Evolutionary conservation across 2,329 filamentous ascomycete species (phyloP), one percentile per base, ranked within the genome.

Genomic region (Venturiaceae sp.): DNA sequence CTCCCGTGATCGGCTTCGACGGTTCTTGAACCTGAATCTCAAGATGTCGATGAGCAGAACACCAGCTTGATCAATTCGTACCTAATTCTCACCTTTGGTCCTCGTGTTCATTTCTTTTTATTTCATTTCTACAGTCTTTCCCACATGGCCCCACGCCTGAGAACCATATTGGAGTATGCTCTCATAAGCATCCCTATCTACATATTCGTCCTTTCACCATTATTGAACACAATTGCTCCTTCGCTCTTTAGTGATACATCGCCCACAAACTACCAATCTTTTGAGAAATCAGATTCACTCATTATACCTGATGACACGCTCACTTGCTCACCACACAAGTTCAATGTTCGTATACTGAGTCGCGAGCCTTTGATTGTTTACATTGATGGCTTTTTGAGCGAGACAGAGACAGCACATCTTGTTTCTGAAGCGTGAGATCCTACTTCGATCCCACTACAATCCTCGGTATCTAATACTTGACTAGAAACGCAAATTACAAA

Each of bases 341-440:
- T 74, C 58, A 65, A 65, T 36, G 65, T 78, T 1, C 77, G 81
- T 63, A 69, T 85, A 5, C 72, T 83, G 55, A 78, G 74, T 19
- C 70, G 75, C 16, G 74, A 77, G 47, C 82, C 82, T 2, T 66
- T 85, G 61, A 72, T 85, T 6, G 72, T 84, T 16, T 84, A 84
- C 66, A 76, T 85, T 52, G 79, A 82, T 64, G 71, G 74, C 36
- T 84, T 84, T 65, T 61, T 84, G 36, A 76, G 71, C 16, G 64
- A 64, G 1, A 63, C 67, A 1, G 81, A 84, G 66, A 73, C 74
- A 13, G 67, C n/a, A 5, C 57, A 58, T 44, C 23, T 58, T 19
- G 50, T 54, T 2, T n/a, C n/a, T 30, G 13, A 37, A 32, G 57
- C 57, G 52, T 57, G 21, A 36, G 41, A 41, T 26, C 39, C 1